Evolutionary conservation across 345 rosid species (phyloP), one percentile per base, ranked within the genome.

Genomic region (Ailanthus altissimus): DNA sequence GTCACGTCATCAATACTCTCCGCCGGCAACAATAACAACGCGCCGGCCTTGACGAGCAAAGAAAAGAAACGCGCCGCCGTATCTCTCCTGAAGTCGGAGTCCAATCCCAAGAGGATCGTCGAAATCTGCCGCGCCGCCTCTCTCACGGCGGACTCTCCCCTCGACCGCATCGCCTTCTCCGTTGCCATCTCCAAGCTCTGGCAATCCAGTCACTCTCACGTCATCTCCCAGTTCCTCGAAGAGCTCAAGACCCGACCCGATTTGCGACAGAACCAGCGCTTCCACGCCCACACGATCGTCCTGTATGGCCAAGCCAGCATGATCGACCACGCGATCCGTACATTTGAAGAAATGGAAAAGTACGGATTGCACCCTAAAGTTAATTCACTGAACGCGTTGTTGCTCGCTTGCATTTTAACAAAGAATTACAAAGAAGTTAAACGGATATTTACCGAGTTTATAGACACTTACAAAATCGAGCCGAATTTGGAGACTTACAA

Each of bases 61-160:
- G 82, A 86, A 5, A 93, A 91, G 81, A 76, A 97, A 63, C 87
- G 91, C 68, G 89, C 92, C 65, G 92, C 94, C 2, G 85, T 96
- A 53, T 77, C 94, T 23, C 91, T 90, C 45, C 89, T 93, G 76
- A 92, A 86, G 71, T 45, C 88, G 74, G 97, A 93, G 85, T 74
- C 79, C 65, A 81, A 92, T 68, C 98, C 98, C 0, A 86, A 87
- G 46, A 92, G 93, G 12, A 89, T 93, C 79, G 64, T 96, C n/a
- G 90, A 93, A 53, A 92, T 92, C 84, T 91, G 98, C 85, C 90
- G 90, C 65, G 90, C 90, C 40, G 98, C 97, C 66, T 79, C 87
- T 1, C 89, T 96, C 8, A 87, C 90, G 0, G 95, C 97, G 5
- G 88, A 82, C 5, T 60, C 51, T 70, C 89, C 82, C 80, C 80